These are phyloP conservation scores for Laburnicola sp. DNA, from an alignment of 2,329 filamentous ascomycete species.

Conservation along the genomic window DNA sequence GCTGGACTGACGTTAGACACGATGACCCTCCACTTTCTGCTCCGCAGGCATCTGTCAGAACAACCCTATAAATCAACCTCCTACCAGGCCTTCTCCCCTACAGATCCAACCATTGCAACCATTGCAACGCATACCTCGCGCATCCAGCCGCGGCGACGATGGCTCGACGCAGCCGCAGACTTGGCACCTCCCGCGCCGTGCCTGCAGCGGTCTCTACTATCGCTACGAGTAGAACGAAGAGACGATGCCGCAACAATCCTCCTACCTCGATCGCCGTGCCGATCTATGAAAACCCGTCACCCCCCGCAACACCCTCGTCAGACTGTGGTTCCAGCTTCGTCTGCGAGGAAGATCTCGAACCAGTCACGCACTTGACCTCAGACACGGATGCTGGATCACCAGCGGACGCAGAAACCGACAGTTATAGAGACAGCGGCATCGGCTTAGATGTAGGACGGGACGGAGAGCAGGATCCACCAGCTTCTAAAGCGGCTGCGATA, in stretches of 20 bases:
- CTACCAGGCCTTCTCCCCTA: neutral
- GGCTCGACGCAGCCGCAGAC: neutral
- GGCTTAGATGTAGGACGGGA: neutral
- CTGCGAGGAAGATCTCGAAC: too few relatives aligned
- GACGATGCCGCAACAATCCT: neutral
- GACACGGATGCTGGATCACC: too few relatives aligned
- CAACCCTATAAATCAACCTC: neutral
- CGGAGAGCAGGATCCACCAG: conserved; percentile 7
- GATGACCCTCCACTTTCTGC: too few relatives aligned
- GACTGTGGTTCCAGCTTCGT: too few relatives aligned
- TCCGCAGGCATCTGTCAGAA: neutral
- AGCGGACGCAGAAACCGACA: too few relatives aligned
- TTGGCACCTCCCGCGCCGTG: too few relatives aligned
- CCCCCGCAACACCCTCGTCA: too few relatives aligned
- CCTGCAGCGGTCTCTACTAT: too few relatives aligned
- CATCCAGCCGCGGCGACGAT: neutral
- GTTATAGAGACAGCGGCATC: too few relatives aligned
- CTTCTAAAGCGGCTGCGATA: neutral
- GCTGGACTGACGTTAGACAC: too few relatives aligned
- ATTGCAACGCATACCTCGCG: neutral
- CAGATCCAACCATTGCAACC: neutral
- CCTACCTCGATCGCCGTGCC: neutral
- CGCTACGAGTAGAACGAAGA: too few relatives aligned
- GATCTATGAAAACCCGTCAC: neutral
- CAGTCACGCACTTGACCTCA: too few relatives aligned